Base-by-base conservation (phyloP, 2,329 filamentous ascomycete species). In the Alternaria viburni region DNA sequence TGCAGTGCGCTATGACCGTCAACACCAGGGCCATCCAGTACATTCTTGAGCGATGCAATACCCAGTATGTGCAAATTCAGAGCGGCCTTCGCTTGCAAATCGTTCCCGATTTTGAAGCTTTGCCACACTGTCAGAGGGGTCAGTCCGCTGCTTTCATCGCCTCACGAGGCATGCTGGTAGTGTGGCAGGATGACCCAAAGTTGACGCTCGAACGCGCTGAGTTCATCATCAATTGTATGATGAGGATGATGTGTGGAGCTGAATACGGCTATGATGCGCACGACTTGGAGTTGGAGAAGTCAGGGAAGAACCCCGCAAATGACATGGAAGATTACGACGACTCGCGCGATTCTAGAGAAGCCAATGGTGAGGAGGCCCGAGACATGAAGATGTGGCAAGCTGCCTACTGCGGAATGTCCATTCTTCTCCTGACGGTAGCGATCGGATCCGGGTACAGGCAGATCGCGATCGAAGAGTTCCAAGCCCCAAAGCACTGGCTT, bases 101-200 rank as follows among this genome's bases (percentile, higher is more conserved):
- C 5, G 80, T 91, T 21, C 85, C 85, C 3, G 85, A 84, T 52
- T 84, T 90, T 60, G 80, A 81, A 3, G 83, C 86, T 52, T 80
- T 91, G 5, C 86, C 87, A 0, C 78, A 82, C 23, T 90, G 87
- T 6, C 86, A 91, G 62, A 94, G 93, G 77, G 88, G 93, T 76
- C 92, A 95, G 75, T 93, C 91, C 68, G 92, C 91, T 12, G 92
- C 92, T 8, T 94, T 95, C 75, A 85, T 95, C 45, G 89, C 90
- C 3, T 87, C 87, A 0, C 89, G 92, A 65, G 87, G 88, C 5
- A 82, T 94, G 6, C 82, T 96, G 1, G 83, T 95, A 2, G 91
- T 95, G 1, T 96, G 92, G 92, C 92, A 95, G 69, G 92, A 95
- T 69, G 91, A 94, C 60, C 87, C 91, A 1, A 83, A 90, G 59